These are phyloP conservation scores for Penicillium cataractarum DNA, from an alignment of 495 filamentous ascomycete genomes.

Conservation along the genomic window DNA sequence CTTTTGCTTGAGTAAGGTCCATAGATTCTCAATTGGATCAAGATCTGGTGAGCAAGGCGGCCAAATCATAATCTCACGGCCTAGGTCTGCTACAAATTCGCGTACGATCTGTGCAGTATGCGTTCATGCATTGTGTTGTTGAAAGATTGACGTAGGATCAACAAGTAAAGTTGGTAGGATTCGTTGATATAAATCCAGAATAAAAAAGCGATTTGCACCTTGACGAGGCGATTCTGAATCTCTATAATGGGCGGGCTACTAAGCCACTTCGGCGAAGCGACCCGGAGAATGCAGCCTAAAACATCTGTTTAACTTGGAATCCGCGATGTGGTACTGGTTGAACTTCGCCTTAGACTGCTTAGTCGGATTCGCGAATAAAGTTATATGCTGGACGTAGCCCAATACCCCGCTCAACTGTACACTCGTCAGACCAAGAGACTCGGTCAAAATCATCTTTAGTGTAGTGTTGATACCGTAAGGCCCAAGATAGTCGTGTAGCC, in stretches of 20 bases:
- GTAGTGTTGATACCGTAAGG: constrained; percentile 8
- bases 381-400: constrained; percentile 7
- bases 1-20: constrained; percentile 23
- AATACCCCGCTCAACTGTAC: constrained; percentile 14
- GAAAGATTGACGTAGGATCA: constrained; percentile 11
- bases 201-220: constrained; percentile 13
- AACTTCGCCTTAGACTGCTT: constrained; percentile 2
- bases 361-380: background rate
- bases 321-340: constrained; percentile 5
- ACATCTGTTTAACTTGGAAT: constrained; percentile 19
- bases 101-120: constrained; percentile 15
- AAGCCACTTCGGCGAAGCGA: constrained; percentile 9
- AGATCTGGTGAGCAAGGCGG: constrained; percentile 17
- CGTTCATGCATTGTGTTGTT: constrained; percentile 26
- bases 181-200: constrained; percentile 14
- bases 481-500: background rate
- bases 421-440: constrained; percentile 19
- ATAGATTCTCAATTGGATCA: constrained; percentile 26
- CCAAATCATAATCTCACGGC: constrained; percentile 13
- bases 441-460: constrained; percentile 9
- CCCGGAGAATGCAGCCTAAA: constrained; percentile 19
- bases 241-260: constrained; percentile 16
- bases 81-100: constrained; percentile 15
- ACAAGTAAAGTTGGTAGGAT: constrained; percentile 10
- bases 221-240: constrained; percentile 1